Evolutionary conservation across 1,284 basidiomycete genomes (phyloP), one percentile per base, ranked within the genome.

Genomic region (Pseudozyma sp.): DNA sequence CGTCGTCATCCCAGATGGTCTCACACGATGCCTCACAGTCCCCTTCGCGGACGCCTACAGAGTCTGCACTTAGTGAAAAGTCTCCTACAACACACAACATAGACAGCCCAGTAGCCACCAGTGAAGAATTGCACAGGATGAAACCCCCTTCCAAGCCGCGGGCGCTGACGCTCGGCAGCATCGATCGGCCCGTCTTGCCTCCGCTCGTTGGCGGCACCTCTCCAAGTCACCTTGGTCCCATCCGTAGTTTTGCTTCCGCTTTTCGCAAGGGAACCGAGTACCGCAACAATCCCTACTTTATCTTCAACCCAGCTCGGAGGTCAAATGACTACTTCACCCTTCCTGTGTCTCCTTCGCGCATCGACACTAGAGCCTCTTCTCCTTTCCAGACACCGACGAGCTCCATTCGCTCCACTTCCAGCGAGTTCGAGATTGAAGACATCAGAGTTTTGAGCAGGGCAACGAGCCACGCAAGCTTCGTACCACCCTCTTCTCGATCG

Each of bases 341-440:
- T 24, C 34, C 50, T 7, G 35, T 37, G 13, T 17, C 33, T 46
- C 44, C 54, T n/a, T 34, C 44, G 11, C 42, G 55, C n/a, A 39
- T 52, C 13, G 33, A 52, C 2, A 35, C 39, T 31, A 45, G 52
- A 3, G 9, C 17, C 5, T 46, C 46, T 39, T 52, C 65, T 11
- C 54, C 54, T n/a, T 37, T 33, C n/a, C 56, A 50, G 67, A 64
- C 67, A 17, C 67, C 67, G 3, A 69, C 60, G 37, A 69, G 67
- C 67, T 69, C 60, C 34, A 33, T 69, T 1, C 67, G 67, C 17
- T 63, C 60, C 33, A 69, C 67, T 5, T 59, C 55, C 30, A 42
- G 16, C 16, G 44, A 19, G 10, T 16, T 35, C 14, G 35, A 47
- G 5, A 46, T 43, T n/a, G 52, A 34, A 3, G 48, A 63, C 5